Evolutionary conservation across 2,329 filamentous ascomycete species (phyloP).

Genomic region (Clarireedia monteithiana): DNA sequence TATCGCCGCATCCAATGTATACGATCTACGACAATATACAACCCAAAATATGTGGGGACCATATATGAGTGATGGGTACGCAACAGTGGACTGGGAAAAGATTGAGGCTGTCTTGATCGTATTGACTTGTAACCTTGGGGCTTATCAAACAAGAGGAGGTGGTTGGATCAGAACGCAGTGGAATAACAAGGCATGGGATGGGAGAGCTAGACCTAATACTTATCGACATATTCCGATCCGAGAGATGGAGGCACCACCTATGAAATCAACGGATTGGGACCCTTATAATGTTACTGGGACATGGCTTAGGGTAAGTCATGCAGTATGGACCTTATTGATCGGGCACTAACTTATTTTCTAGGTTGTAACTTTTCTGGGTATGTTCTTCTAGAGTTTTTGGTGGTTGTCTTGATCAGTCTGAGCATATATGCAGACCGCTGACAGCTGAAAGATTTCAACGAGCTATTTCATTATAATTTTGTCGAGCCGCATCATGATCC

Average conservation of each 20-base stretch:
- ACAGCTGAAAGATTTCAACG: slow-evolving; percentile 50
- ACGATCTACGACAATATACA: slow-evolving; percentile 65
- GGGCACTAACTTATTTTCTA: slow-evolving; percentile 18
- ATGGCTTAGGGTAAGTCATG: slow-evolving; percentile 54
- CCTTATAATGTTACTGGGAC: slow-evolving; percentile 51
- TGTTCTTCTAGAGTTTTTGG: slow-evolving; percentile 17
- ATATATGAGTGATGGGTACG: slow-evolving; percentile 55
- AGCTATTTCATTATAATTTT: slow-evolving; percentile 69
- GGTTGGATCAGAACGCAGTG: slow-evolving; percentile 1
- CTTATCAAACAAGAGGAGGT: background rate
- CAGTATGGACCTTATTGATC: background rate
- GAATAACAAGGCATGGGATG: slow-evolving; percentile 5
- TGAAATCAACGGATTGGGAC: slow-evolving; percentile 1
- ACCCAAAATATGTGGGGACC: slow-evolving; percentile 59
- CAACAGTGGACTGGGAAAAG: slow-evolving; percentile 70
- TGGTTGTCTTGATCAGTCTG: slow-evolving; percentile 26
- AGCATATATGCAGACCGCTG: background rate
- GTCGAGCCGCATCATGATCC: slow-evolving; percentile 34
- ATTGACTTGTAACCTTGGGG: background rate
- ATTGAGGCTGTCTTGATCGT: slow-evolving; percentile 63
- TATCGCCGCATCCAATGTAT: slow-evolving; percentile 61
- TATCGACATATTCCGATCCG: slow-evolving; percentile 4
- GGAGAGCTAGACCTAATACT: slow-evolving; percentile 4
- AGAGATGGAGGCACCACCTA: background rate
- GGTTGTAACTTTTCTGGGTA: slow-evolving; percentile 38